Evolutionary conservation across 306 rosid genomes (phyloP), one percentile per base, ranked within the genome.

Genomic region (Vigna hirtella): DNA sequence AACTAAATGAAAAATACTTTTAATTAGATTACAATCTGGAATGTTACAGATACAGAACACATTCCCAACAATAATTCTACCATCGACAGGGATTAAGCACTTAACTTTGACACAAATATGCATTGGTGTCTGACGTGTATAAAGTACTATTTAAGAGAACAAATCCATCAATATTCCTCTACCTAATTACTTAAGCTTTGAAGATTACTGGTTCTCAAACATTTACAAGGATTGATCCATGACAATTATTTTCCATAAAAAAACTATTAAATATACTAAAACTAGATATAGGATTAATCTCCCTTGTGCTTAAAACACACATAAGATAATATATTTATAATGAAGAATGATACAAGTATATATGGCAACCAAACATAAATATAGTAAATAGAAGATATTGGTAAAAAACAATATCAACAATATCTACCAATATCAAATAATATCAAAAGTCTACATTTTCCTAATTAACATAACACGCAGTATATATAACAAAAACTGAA

Each of bases 21-120:
- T n/a, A 66, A 14, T 47, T 30, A 18, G 64, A 69, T 51, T 48
- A 36, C 34, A 70, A 6, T 47, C 26, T 15, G 17, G 18, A 58
- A 78, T 7, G 52, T 70, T 71, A 34, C 49, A 70, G 30, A 70
- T 47, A 20, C 26, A 70, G 52, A 70, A 20, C 7, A 49, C 62
- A 57, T 20, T 49, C 72, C 32, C 62, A 48, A 28, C 53, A 58
- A 70, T 59, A 43, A 59, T 34, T 57, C 9, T 69, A 69, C 51
- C 22, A 61, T 34, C 40, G 18, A 58, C 17, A 26, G 9, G 10
- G 65, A 58, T 58, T 34, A 58, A 24, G 18, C 36, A 13, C 65
- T 24, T 1, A 9, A 13, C 2, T 58, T 58, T 26, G 6, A 58
- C 9, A 58, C 17, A 26, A 5, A 57, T 28, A 59, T 13, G 65